Base-by-base conservation (phyloP, 1,284 basidiomycete species). In the Ganoderma lucidum region DNA sequence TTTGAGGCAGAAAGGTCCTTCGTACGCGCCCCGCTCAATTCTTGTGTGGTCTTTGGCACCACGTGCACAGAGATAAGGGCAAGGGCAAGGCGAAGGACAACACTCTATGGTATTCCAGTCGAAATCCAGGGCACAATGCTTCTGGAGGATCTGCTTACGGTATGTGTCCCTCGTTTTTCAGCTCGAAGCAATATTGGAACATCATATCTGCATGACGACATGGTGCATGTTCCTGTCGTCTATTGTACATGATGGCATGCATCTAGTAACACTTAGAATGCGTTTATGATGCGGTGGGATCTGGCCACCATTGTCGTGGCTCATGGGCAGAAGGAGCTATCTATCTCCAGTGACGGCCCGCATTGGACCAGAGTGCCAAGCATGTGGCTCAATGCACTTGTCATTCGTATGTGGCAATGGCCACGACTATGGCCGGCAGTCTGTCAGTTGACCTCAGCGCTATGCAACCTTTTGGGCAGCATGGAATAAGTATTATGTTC, bases 61-160 rank as follows among this genome's bases (percentile, higher is more conserved):
- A 80, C 78, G 51, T 87, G 82, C 71, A 75, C 75, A 72, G 71
- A 68, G 67, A 76, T 71, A 78, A 79, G 70, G 75, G 76, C 17
- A 91, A 89, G 77, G 88, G 86, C 65, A 92, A 89, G 77, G 86
- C 80, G 62, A 87, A 80, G 78, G 87, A 84, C 74, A 88, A 87
- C 86, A 12, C 80, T 96, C 56, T 89, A 92, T 70, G 87, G 89
- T 35, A 85, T 96, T 6, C 90, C 93, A 0, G 79, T 95, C 55
- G 94, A 96, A 64, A 86, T 98, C 19, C 97, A 99, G 78, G 96
- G 98, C 79, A 96, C 96, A 0, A 83, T 97, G 76, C 88, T 99
- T 62, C 86, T 98, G 66, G 97, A 99, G 80, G 97, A 99, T 81
- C 82, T 99, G 58, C 84, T 99, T 28, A 93, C 96, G 87, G 95